Conservation (phyloP, 2,329 filamentous ascomycete genomes). For the Verticillium klebahnii region DNA sequence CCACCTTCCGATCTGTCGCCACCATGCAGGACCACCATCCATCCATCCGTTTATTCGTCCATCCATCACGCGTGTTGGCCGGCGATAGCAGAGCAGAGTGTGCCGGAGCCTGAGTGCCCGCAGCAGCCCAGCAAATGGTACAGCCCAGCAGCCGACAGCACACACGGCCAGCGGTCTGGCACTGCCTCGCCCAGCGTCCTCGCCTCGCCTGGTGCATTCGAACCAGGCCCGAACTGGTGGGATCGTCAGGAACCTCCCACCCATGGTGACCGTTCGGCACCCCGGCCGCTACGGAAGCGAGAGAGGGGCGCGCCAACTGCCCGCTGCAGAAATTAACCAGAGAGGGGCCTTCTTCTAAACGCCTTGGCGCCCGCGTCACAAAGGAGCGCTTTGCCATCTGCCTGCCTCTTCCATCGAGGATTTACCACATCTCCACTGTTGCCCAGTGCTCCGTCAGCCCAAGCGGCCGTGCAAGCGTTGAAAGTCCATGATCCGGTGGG, state of each 20-base stretch:
- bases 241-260: constrained; percentile 3
- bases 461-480: not conserved
- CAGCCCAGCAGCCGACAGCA: not conserved
- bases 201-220: not conserved
- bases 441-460: not conserved
- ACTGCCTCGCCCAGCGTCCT: not conserved
- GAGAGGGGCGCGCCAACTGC: not conserved
- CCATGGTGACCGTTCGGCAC: not conserved
- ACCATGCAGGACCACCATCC: not conserved
- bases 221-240: not conserved
- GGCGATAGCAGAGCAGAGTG: not conserved
- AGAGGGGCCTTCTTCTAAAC: not conserved
- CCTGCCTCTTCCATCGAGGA: not conserved
- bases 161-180: not conserved
- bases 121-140: not conserved
- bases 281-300: not conserved
- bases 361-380: not conserved
- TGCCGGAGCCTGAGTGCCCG: not conserved
- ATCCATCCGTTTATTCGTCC: not conserved
- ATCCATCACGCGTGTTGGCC: not conserved
- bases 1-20: not conserved
- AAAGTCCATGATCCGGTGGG: not conserved
- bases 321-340: not conserved
- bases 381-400: not conserved
- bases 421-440: not conserved